These are phyloP conservation scores for Sclerotinia spermophila DNA, from an alignment of 2,329 filamentous ascomycete species.

Conservation along the genomic window DNA sequence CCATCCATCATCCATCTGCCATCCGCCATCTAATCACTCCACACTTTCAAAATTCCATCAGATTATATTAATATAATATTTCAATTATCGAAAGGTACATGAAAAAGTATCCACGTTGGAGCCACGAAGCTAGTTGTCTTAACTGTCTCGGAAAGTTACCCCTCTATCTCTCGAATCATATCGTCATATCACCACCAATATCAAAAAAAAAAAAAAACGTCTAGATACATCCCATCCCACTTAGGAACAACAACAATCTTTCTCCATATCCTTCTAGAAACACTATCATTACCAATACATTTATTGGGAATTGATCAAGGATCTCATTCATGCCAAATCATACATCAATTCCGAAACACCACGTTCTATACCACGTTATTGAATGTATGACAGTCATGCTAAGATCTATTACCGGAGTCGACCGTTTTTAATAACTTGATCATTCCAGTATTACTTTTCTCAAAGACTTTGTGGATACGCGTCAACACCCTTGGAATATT, in stretches of 20 bases:
- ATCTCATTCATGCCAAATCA: conserved; percentile 24
- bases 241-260: neutral
- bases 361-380: conserved; percentile 20
- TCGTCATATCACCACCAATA: neutral
- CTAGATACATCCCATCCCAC: neutral
- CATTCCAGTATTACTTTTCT: conserved; percentile 17
- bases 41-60: neutral
- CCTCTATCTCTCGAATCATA: conserved; percentile 10
- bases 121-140: neutral
- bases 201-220: neutral
- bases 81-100: neutral
- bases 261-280: conserved; percentile 8
- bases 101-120: neutral
- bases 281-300: neutral
- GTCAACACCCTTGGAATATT: conserved; percentile 6
- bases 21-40: neutral
- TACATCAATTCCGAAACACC: conserved; percentile 18
- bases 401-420: conserved; percentile 21
- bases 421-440: conserved; percentile 17
- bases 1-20: neutral
- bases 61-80: no score
- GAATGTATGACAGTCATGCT: conserved; percentile 24
- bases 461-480: conserved; percentile 16
- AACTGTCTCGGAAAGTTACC: conserved; percentile 3
- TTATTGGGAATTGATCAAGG: neutral